Evolutionary conservation across 2,329 filamentous ascomycete species (phyloP), one percentile per base, ranked within the genome.

Genomic region (Fusarium agapanthi): DNA sequence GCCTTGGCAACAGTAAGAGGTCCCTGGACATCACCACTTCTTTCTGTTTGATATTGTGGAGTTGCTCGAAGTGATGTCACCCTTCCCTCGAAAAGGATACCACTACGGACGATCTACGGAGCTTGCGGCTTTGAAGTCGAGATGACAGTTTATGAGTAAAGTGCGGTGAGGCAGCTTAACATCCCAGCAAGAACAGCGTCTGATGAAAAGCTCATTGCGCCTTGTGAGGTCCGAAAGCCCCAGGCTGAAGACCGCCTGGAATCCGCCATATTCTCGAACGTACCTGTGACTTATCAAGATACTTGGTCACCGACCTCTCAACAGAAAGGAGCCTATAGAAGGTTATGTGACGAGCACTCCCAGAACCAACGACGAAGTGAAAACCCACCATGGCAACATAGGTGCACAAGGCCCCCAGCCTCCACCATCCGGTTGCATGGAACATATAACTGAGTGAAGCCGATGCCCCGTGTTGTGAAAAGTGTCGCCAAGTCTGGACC

Each of bases 281-380:
- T 50, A 34, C 40, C 37, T 30, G 65, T 66, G 65, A 61, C 59
- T 72, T 65, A 38, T 20, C 13, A 50, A 48, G 51, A 32, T 38
- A 55, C 40, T 43, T 22, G 40, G 50, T 54, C 32, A 32, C 38
- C 16, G 67, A 50, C n/a, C 38, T 59, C 35, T 41, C 41, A 57
- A 54, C 32, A 43, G 34, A 62, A 66, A 45, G 48, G 43, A 53
- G 56, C 22, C 55, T n/a, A 45, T 53, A 45, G n/a, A 26, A 40
- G 28, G 18, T 20, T 26, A 38, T 15, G n/a, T 22, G 9, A 22
- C 35, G 32, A 34, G 53, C 35, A 18, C 41, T 57, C 41, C 20
- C 14, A 44, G 24, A 28, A 26, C 24, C 18, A 26, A 37, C 20
- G 20, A 28, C 20, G 13, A 35, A n/a, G 16, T 43, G 28, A 20